Evolutionary conservation across 768 basidiomycete genomes (phyloP).

Genomic region (Amanita inopinata): DNA sequence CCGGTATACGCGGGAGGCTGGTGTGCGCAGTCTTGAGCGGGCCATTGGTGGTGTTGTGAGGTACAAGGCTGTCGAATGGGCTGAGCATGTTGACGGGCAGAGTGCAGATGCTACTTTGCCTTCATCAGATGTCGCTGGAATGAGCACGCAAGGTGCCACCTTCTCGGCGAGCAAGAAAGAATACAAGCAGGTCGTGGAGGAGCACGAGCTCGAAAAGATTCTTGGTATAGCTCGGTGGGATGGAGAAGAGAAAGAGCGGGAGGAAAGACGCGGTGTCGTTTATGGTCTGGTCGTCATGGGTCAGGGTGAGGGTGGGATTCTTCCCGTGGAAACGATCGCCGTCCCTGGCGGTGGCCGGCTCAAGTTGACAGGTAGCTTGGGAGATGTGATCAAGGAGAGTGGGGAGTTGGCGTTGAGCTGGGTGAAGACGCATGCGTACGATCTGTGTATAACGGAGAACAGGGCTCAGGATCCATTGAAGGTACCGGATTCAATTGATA

Average conservation of each 20-base stretch:
- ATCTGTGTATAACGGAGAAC: slow-evolving; percentile 63
- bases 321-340: slow-evolving; percentile 77
- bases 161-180: slow-evolving; percentile 17
- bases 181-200: slow-evolving; percentile 56
- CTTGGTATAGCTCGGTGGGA: slow-evolving; percentile 77
- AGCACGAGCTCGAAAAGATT: slow-evolving; percentile 71
- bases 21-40: slow-evolving; percentile 85
- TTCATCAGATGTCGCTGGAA: slow-evolving; percentile 6
- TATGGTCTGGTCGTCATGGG: slow-evolving; percentile 86
- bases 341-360: slow-evolving; percentile 69
- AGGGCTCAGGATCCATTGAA: slow-evolving; percentile 68
- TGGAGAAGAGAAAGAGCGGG: slow-evolving; percentile 68
- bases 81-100: slow-evolving; percentile 46
- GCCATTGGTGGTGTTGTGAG: slow-evolving; percentile 84
- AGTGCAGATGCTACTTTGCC: slow-evolving; percentile 15
- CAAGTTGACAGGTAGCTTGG: slow-evolving; percentile 75
- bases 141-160: slow-evolving; percentile 13
- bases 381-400: slow-evolving; percentile 86
- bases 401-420: slow-evolving; percentile 86
- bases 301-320: slow-evolving; percentile 74
- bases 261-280: slow-evolving; percentile 65
- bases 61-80: slow-evolving; percentile 88
- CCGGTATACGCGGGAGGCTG: slow-evolving; percentile 83
- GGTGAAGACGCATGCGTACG: slow-evolving; percentile 82
- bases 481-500: slow-evolving; percentile 60